These are phyloP conservation scores for Elasticomyces elasticus DNA, from an alignment of 495 filamentous ascomycete species.

Conservation along the genomic window DNA sequence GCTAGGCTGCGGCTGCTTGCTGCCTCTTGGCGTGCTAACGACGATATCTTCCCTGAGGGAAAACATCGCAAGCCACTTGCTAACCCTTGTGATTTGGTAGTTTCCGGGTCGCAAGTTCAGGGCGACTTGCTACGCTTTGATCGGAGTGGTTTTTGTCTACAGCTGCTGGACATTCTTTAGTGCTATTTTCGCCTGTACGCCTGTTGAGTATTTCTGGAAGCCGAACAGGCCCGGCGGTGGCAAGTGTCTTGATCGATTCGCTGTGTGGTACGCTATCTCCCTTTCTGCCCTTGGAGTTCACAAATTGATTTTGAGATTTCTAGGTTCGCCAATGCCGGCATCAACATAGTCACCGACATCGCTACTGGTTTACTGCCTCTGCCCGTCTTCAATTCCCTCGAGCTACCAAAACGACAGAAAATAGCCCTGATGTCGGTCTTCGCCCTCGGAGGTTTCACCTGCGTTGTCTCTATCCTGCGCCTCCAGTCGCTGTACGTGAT, in stretches of 20 bases:
- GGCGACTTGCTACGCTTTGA: slow-evolving; percentile 15
- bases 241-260: slow-evolving; percentile 38
- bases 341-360: slow-evolving; percentile 45
- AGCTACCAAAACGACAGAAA: slow-evolving; percentile 25
- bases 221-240: slow-evolving; percentile 12
- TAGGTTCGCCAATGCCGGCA: slow-evolving; percentile 38
- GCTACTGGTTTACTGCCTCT: slow-evolving; percentile 35
- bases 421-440: slow-evolving; percentile 25
- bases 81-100: no score
- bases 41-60: no score
- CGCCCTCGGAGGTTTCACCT: slow-evolving; percentile 27
- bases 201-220: slow-evolving; percentile 33
- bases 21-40: no score
- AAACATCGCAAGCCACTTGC: no score
- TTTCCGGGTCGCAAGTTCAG: slow-evolving; percentile 20
- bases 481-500: slow-evolving; percentile 27
- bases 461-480: slow-evolving; percentile 29
- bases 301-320: background rate
- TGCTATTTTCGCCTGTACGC: slow-evolving; percentile 28
- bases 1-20: no score
- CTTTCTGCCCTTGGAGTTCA: background rate
- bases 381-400: slow-evolving; percentile 21
- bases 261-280: slow-evolving; percentile 27
- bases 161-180: slow-evolving; percentile 24
- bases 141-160: slow-evolving; percentile 21